These are phyloP conservation scores for Colletotrichum limetticola DNA, from an alignment of 2,329 filamentous ascomycete species.

Conservation along the genomic window DNA sequence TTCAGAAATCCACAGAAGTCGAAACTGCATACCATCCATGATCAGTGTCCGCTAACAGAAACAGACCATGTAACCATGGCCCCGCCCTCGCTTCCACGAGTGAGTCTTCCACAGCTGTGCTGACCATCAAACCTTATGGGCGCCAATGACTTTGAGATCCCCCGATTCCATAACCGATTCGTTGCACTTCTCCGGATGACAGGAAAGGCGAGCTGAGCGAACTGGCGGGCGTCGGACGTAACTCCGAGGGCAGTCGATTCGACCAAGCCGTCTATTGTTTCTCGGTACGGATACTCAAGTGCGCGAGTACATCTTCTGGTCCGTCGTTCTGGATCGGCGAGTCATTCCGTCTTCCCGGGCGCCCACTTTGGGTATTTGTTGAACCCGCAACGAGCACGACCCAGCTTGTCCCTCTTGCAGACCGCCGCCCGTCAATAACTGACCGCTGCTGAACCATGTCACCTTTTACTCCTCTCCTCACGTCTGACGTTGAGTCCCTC, in stretches of 20 bases:
- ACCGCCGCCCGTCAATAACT: constrained; percentile 12
- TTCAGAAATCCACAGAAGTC: background rate
- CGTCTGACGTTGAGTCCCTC: constrained; percentile 2
- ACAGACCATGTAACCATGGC: constrained; percentile 4
- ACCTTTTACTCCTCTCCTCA: constrained; percentile 11
- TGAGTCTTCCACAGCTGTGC: background rate
- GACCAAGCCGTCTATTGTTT: background rate
- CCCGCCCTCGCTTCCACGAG: constrained; percentile 12
- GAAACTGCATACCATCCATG: background rate
- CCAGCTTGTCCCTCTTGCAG: background rate
- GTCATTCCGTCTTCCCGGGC: constrained; percentile 8
- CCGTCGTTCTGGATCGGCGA: background rate
- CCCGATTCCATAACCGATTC: background rate
- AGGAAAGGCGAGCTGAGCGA: background rate
- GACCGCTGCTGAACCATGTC: constrained; percentile 11
- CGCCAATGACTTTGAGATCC: background rate
- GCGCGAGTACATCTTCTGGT: background rate
- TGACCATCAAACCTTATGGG: constrained; percentile 15
- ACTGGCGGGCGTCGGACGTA: background rate
- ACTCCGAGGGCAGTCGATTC: background rate
- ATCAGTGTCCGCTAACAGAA: background rate
- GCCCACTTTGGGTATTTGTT: background rate
- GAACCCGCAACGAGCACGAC: constrained; percentile 10
- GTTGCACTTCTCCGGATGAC: background rate
- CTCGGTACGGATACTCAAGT: background rate